phyloP scores from a whole-genome alignment of 73 alveolate species.

The Halteria grandinella region DNA sequence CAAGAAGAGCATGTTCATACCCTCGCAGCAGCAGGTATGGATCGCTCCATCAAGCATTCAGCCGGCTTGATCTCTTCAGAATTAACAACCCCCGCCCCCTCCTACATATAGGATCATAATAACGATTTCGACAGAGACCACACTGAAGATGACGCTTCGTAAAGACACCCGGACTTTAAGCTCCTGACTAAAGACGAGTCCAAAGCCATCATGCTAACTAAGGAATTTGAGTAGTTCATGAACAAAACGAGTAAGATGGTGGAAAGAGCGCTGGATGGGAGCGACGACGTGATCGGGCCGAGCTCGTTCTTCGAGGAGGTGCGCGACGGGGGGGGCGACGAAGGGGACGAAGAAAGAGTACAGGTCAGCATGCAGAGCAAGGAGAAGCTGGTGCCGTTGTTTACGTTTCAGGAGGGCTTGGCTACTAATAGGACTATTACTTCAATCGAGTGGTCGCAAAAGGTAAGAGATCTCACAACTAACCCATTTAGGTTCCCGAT shows the following conservation, averaged over 20 bases:
- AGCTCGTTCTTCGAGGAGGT: conserved; percentile 58
- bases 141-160: neutral
- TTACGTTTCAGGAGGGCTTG: conserved; percentile 18
- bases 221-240: conserved; percentile 61
- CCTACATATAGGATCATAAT: neutral
- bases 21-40: neutral
- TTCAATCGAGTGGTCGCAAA: conserved; percentile 90
- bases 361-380: neutral
- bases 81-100: neutral
- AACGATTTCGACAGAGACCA: neutral
- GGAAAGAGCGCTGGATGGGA: conserved; percentile 70
- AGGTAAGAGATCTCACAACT: conserved; percentile 34
- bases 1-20: neutral
- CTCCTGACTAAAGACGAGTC: conserved; percentile 59
- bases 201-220: conserved; percentile 32
- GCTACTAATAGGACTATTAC: conserved; percentile 74
- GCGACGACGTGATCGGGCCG: conserved; percentile 26
- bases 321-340: conserved; percentile 14
- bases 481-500: conserved; percentile 65
- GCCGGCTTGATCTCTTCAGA: conserved; percentile 10
- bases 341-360: neutral
- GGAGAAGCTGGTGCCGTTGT: conserved; percentile 31
- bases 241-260: conserved; percentile 62
- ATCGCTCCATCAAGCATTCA: conserved; percentile 7
- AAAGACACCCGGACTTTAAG: neutral